These are phyloP conservation scores for Venturia carpophila DNA, from an alignment of 2,329 filamentous ascomycete genomes.

Conservation along the genomic window DNA sequence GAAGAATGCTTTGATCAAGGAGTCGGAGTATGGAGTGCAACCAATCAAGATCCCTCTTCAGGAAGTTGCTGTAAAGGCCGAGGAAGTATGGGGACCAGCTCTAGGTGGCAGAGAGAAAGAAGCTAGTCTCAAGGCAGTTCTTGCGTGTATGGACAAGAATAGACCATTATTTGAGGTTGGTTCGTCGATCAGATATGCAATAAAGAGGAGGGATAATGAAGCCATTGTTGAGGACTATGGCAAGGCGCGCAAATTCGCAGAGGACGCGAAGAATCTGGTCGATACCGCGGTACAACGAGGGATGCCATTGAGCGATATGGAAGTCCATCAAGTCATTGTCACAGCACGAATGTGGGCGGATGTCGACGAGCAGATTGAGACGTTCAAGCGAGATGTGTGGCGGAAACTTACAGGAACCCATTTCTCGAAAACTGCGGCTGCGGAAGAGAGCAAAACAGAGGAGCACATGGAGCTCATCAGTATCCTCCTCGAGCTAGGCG, in stretches of 20 bases:
- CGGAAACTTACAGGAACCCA: conserved; percentile 66
- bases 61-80: conserved; percentile 86
- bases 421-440: conserved; percentile 35
- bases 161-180: conserved; percentile 77
- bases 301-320: conserved; percentile 60
- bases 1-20: conserved; percentile 69
- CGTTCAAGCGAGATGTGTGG: conserved; percentile 87
- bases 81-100: conserved; percentile 95
- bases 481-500: conserved; percentile 83
- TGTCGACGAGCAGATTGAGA: conserved; percentile 76
- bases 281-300: conserved; percentile 43
- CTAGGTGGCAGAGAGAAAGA: conserved; percentile 87
- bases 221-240: conserved; percentile 78
- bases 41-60: conserved; percentile 83
- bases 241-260: conserved; percentile 71
- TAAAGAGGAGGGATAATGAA: conserved; percentile 87
- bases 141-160: conserved; percentile 68
- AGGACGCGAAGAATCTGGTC: conserved; percentile 66
- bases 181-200: conserved; percentile 68
- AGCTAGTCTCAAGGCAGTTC: conserved; percentile 70
- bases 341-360: conserved; percentile 94
- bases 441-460: conserved; percentile 51
- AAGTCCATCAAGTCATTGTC: conserved; percentile 79
- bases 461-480: conserved; percentile 90
- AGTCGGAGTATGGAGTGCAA: conserved; percentile 66